phyloP scores from a whole-genome alignment of 1,139 yeast species.

The Suhomyces wounanorum region DNA sequence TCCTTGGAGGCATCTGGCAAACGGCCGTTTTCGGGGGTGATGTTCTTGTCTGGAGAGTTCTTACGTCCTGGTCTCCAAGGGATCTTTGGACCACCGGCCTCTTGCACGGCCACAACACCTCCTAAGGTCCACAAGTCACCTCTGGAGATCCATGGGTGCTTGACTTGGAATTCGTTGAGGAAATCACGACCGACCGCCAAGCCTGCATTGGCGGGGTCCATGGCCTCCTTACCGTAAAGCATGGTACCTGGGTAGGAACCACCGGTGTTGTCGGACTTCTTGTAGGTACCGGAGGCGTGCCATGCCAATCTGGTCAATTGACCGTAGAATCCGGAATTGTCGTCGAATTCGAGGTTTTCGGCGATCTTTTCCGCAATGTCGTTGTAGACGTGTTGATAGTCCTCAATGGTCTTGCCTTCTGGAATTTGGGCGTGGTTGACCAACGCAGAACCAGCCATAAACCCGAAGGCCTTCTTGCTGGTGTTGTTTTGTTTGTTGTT shows the following conservation, averaged over 20 bases:
- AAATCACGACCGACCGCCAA: constrained; percentile 66
- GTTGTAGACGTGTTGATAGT: constrained; percentile 78
- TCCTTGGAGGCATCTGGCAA: constrained; percentile 74
- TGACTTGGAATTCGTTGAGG: constrained; percentile 56
- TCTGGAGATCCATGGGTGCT: constrained; percentile 76
- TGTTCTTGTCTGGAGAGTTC: constrained; percentile 43
- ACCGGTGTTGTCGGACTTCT: constrained; percentile 58
- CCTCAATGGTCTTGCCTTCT: constrained; percentile 40
- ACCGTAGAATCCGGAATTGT: constrained; percentile 65
- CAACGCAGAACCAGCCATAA: constrained; percentile 25
- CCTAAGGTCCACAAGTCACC: constrained; percentile 90
- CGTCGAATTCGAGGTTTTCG: constrained; percentile 77
- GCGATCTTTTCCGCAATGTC: constrained; percentile 74
- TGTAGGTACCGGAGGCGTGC: constrained; percentile 76
- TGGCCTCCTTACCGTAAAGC: constrained; percentile 65
- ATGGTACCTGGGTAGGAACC: constrained; percentile 88
- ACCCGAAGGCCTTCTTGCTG: constrained; percentile 8
- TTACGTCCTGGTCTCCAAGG: constrained; percentile 86
- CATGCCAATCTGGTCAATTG: constrained; percentile 73
- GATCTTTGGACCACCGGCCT: constrained; percentile 81
- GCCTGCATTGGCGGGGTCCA: constrained; percentile 77
- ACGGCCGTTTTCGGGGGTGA: constrained; percentile 67
- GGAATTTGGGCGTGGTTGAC: constrained; percentile 25
- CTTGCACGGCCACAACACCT: constrained; percentile 86
- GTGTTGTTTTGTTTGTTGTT: constrained; percentile 14